Conservation (phyloP, 129 eudicot genomes). For the Arctium lappa region DNA sequence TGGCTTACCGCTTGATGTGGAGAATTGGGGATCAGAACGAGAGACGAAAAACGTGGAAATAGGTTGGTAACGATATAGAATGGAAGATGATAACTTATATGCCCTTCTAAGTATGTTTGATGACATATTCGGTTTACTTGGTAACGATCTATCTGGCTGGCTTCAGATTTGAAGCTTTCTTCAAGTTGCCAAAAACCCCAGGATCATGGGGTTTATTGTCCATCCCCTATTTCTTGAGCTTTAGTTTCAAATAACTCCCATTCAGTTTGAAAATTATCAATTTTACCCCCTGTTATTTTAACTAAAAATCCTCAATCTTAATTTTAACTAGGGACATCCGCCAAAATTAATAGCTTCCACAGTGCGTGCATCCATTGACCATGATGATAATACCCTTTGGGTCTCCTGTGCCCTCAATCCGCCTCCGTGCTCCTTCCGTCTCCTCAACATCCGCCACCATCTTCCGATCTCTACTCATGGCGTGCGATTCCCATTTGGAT, state of each 20-base stretch:
- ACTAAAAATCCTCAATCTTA: no score
- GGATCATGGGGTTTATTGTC: conserved; percentile 15
- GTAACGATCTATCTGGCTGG: background rate
- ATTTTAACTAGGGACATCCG: no score
- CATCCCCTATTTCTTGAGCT: background rate
- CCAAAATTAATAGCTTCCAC: background rate
- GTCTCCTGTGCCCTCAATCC: conserved; percentile 13
- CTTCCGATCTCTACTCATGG: conserved; percentile 43
- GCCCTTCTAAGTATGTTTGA: conserved; percentile 28
- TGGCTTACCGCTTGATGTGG: conserved; percentile 9
- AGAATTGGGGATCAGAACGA: conserved; percentile 34
- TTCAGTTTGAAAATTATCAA: background rate
- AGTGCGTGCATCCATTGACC: background rate
- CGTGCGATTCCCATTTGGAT: conserved; percentile 28
- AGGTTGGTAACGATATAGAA: conserved; percentile 15
- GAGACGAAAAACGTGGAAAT: conserved; percentile 15
- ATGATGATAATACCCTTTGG: conserved; percentile 1
- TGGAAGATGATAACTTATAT: conserved; percentile 6
- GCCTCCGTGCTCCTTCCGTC: conserved; percentile 14
- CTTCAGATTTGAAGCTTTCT: conserved; percentile 8
- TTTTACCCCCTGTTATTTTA: background rate
- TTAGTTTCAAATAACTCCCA: conserved; percentile 10
- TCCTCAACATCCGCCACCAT: conserved; percentile 22
- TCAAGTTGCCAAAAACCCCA: conserved; percentile 17
- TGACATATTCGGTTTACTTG: conserved; percentile 26